Conservation (phyloP, 257 asterid species). For the Solanum bulbocastanum region DNA sequence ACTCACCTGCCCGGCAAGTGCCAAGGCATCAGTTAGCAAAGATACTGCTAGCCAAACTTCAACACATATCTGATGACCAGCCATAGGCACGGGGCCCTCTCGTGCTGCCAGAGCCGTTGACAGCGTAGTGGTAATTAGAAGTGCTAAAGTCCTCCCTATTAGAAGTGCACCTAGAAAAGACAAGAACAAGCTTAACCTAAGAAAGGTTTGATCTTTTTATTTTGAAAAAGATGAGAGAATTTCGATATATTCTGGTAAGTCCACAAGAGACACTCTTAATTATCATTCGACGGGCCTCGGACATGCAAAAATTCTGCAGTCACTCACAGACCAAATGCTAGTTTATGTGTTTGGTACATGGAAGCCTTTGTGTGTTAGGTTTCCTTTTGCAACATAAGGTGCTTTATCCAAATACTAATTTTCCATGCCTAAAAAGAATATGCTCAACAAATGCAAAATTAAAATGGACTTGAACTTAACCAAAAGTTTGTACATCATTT, state of each 20-base stretch:
- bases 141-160: constrained; percentile 74
- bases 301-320: neutral
- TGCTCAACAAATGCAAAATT: neutral
- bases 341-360: neutral
- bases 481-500: neutral
- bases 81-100: constrained; percentile 76
- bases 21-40: constrained; percentile 89
- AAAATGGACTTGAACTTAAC: neutral
- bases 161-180: constrained; percentile 61
- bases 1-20: constrained; percentile 91
- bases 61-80: constrained; percentile 86
- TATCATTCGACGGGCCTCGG: neutral
- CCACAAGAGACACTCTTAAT: neutral
- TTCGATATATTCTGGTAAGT: neutral
- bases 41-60: constrained; percentile 94
- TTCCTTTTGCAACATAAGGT: neutral
- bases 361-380: neutral
- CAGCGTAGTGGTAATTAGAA: constrained; percentile 62
- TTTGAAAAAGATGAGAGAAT: neutral
- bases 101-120: constrained; percentile 94
- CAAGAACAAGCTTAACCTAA: neutral
- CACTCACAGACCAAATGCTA: neutral
- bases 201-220: neutral
- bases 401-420: neutral
- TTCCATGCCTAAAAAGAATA: neutral